A percentile compares a stretch with the other conserved stretches of the same genome.
phyloP scores from a whole-genome alignment of 306 rosid genomes.

The Castanospermum australe region DNA sequence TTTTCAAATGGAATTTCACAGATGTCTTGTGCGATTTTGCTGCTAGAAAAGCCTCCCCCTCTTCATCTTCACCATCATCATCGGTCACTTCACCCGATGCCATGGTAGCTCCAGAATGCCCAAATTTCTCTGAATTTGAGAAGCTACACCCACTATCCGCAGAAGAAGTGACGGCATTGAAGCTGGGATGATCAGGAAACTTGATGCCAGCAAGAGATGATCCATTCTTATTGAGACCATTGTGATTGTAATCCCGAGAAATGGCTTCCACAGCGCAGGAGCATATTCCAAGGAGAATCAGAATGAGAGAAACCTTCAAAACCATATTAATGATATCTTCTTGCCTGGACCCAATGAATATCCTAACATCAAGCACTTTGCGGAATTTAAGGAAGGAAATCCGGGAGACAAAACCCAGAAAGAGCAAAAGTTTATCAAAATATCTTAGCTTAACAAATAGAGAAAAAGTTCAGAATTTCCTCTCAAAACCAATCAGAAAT shows the following conservation, averaged over 20 bases:
- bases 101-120: conserved; percentile 28
- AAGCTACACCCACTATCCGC: conserved; percentile 54
- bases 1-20: conserved; percentile 70
- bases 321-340: conserved; percentile 38
- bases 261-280: conserved; percentile 30
- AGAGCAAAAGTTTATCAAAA: conserved; percentile 17
- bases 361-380: conserved; percentile 40
- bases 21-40: conserved; percentile 33
- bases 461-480: neutral
- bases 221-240: conserved; percentile 43
- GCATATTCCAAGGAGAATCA: conserved; percentile 39
- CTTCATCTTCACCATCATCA: conserved; percentile 16
- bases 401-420: conserved; percentile 20
- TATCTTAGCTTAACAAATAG: neutral
- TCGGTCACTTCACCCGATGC: conserved; percentile 24
- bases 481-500: neutral
- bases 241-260: conserved; percentile 38
- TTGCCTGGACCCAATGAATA: conserved; percentile 38
- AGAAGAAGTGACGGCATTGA: conserved; percentile 58
- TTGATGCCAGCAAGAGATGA: conserved; percentile 69
- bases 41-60: neutral
- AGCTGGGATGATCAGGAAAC: conserved; percentile 67
- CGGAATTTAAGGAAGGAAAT: neutral
- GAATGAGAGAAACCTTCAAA: conserved; percentile 29
- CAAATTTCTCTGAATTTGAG: conserved; percentile 32